Evolutionary conservation across 202 grass and related monocot species (phyloP).

Genomic region (Musa balbisiana): DNA sequence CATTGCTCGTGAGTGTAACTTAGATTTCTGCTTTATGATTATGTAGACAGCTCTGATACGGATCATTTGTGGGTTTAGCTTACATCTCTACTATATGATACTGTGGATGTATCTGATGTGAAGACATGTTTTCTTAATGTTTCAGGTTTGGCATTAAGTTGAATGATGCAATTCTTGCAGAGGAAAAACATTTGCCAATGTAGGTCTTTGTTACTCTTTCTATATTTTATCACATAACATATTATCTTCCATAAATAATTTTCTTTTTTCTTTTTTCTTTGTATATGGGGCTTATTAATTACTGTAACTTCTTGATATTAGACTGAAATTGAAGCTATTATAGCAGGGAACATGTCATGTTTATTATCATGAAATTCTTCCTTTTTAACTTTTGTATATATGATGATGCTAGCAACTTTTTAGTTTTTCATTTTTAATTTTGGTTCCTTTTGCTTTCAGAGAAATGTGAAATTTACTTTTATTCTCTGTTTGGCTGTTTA

Average conservation of each 20-base stretch:
- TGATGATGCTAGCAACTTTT: not conserved
- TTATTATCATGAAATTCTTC: no score
- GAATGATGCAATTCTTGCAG: conserved; percentile 77
- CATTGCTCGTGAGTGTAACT: no score
- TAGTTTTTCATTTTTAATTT: not conserved
- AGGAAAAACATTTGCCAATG: conserved; percentile 89
- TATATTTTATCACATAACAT: not conserved
- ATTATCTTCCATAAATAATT: not conserved
- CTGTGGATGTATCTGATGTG: no score
- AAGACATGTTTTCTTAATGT: conserved; percentile 15
- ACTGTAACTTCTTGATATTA: not conserved
- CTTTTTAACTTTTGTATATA: not conserved
- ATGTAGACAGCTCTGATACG: no score
- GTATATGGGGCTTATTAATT: not conserved
- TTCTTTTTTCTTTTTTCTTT: not conserved
- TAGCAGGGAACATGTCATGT: no score
- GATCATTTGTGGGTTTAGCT: no score
- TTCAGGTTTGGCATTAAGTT: conserved; percentile 63
- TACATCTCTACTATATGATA: no score
- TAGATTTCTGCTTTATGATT: no score
- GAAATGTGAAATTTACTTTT: no score
- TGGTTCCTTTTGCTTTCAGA: not conserved
- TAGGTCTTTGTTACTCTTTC: conserved; percentile 28
- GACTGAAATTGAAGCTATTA: no score
- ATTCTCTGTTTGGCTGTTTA: no score